Evolutionary conservation across 805 yeast species (phyloP), one percentile per base, ranked within the genome.

Genomic region (Candida endomychidarum): DNA sequence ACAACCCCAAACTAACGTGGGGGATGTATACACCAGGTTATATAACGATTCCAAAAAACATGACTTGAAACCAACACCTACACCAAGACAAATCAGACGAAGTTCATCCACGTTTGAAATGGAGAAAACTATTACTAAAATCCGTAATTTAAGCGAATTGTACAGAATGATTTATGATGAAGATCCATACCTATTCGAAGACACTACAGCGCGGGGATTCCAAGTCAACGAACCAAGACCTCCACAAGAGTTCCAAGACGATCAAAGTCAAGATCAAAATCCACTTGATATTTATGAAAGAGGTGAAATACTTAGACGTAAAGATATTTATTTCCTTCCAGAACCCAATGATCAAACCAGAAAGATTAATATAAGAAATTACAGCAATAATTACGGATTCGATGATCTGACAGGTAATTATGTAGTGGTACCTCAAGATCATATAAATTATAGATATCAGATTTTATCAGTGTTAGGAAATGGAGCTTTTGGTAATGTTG

Each of bases 401-500:
- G 95, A 86, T 54, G 93, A 86, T 53, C 57, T 58, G 8, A 62
- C 74, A 9, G 84, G 86, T 3, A 84, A 86, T 52, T 81, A 84
- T 51, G 63, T 65, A 5, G 66, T 77, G 1, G 51, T 67, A 0
- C 54, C 57, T 1, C 78, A 82, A 8, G 96, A 86, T 54, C 96
- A 87, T 48, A 75, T 87, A 30, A 82, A 82, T 39, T 87, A 80
- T 57, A 62, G 95, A 20, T 88, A 82, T 54, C 80, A 84, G 48
- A 78, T 86, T 3, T 37, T 75, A 15, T 58, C 67, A 2, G 58
- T 68, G 1, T 67, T 87, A 8, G 96, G 96, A 0, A 77, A 74
- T 36, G 96, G 96, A 6, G 80, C 90, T 30, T 87, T 87, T 65
- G 96, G 96, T 0, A 79, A 78, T 38, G 96, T 88, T 1, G 64